Conservation (phyloP, 2,329 filamentous ascomycete species). For the Anthostomella pinea region DNA sequence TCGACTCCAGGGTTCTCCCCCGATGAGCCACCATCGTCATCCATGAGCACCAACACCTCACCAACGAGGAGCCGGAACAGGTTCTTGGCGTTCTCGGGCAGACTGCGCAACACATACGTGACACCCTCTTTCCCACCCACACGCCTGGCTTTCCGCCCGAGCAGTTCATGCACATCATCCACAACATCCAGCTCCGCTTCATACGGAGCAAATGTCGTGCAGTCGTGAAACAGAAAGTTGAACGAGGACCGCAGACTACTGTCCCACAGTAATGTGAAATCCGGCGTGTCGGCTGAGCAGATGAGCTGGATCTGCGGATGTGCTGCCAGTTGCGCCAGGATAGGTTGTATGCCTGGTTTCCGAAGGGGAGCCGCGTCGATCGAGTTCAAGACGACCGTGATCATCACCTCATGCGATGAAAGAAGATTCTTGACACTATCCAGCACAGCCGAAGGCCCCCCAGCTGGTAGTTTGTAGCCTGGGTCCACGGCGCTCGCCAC, state of each 20-base stretch:
- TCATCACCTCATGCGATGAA: slow-evolving; percentile 42
- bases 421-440: slow-evolving; percentile 64
- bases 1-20: slow-evolving; percentile 71
- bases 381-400: slow-evolving; percentile 79
- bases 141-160: slow-evolving; percentile 75
- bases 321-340: slow-evolving; percentile 73
- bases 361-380: slow-evolving; percentile 79
- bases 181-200: slow-evolving; percentile 76
- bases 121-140: slow-evolving; percentile 89
- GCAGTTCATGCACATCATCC: slow-evolving; percentile 83
- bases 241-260: slow-evolving; percentile 77
- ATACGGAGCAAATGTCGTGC: slow-evolving; percentile 81
- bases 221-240: slow-evolving; percentile 89
- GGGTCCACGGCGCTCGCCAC: slow-evolving; percentile 62
- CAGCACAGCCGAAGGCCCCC: slow-evolving; percentile 67
- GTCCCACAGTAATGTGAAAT: slow-evolving; percentile 88
- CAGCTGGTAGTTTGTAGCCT: slow-evolving; percentile 48
- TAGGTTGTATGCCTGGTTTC: slow-evolving; percentile 63
- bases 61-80: slow-evolving; percentile 82
- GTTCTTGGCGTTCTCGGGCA: slow-evolving; percentile 88
- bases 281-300: slow-evolving; percentile 82
- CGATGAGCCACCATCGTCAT: slow-evolving; percentile 52
- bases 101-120: slow-evolving; percentile 80
- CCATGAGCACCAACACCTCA: slow-evolving; percentile 73
- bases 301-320: slow-evolving; percentile 71